Evolutionary conservation across 495 filamentous ascomycete species (phyloP), one percentile per base, ranked within the genome.

Genomic region (Penicillium goetzii): DNA sequence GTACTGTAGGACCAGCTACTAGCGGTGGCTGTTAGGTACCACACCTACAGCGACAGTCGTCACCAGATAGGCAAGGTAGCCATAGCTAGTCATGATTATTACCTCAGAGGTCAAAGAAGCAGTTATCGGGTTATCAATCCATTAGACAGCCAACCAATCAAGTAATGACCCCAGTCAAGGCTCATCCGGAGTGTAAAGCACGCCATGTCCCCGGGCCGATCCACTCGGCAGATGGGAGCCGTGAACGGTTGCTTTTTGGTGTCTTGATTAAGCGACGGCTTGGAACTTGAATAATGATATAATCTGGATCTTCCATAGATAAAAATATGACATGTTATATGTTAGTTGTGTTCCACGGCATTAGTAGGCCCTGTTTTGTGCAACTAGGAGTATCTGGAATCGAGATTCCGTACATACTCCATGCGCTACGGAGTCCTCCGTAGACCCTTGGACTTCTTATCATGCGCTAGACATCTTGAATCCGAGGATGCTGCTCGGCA

Each of bases 221-320:
- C 47, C 47, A 51, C 47, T 51, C 47, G 26, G 47, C 43, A 25
- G 43, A 23, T 47, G n/a, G 2, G 14, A 43, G 41, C 41, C 41
- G 41, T 43, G 21, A 15, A 41, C 38, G 34, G 10, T 36, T 36
- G 34, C 34, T 36, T 11, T 11, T 11, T 7, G 34, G 10, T 36
- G 34, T 12, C 10, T 10, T 36, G 34, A 0, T 40, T 40, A 40
- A 40, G 36, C 36, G 15, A 40, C 12, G 15, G 14, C 3, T 17
- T 15, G 12, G 36, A 17, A 17, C 7, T 17, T 38, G 14, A 3
- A 38, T 38, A 11, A 2, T n/a, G n/a, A n/a, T n/a, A n/a, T n/a
- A 17, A 38, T 15, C 3, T 14, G 28, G 28, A 30, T 30, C 6
- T 30, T 30, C 28, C 28, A 30, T 38, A 6, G 3, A 38, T 38